Percentiles rank a stretch among this genome's conserved stretches.
Conservation (phyloP, 2,329 filamentous ascomycete species). For the Cadophora sp. region DNA sequence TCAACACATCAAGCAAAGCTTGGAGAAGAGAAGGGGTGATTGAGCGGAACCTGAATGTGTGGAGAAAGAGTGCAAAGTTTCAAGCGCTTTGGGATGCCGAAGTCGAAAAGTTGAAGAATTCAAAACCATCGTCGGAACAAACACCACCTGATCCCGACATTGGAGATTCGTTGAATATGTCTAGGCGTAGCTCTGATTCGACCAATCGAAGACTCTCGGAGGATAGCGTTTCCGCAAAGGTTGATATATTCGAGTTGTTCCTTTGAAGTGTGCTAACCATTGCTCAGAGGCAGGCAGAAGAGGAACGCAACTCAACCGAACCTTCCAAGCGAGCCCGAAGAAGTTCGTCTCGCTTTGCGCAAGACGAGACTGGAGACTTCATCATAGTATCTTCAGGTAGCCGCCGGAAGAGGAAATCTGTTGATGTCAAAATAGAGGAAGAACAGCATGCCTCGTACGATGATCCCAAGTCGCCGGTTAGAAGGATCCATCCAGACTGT, state of each 20-base stretch:
- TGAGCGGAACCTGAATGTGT: neutral
- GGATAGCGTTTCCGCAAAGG: constrained; percentile 18
- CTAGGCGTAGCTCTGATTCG: constrained; percentile 8
- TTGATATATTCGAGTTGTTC: neutral
- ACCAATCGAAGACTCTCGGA: neutral
- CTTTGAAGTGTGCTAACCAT: neutral
- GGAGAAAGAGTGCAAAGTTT: constrained; percentile 3
- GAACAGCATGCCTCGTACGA: neutral
- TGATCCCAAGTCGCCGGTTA: neutral
- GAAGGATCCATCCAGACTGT: constrained; percentile 4
- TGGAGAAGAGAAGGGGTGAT: neutral
- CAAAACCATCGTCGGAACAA: neutral
- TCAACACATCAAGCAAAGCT: neutral
- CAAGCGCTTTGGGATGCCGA: neutral
- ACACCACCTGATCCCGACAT: neutral
- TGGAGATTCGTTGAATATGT: constrained; percentile 3
- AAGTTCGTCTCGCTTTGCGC: neutral
- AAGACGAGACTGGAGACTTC: constrained; percentile 14
- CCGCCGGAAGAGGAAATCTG: neutral
- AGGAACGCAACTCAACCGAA: neutral
- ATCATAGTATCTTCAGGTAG: constrained; percentile 6
- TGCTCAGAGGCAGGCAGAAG: constrained; percentile 1
- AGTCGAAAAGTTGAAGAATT: neutral
- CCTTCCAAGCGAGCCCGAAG: constrained; percentile 8
- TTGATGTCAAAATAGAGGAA: constrained; percentile 5